Conservation (phyloP, 208 protist genomes). For the Leishmania martiniquensis region DNA sequence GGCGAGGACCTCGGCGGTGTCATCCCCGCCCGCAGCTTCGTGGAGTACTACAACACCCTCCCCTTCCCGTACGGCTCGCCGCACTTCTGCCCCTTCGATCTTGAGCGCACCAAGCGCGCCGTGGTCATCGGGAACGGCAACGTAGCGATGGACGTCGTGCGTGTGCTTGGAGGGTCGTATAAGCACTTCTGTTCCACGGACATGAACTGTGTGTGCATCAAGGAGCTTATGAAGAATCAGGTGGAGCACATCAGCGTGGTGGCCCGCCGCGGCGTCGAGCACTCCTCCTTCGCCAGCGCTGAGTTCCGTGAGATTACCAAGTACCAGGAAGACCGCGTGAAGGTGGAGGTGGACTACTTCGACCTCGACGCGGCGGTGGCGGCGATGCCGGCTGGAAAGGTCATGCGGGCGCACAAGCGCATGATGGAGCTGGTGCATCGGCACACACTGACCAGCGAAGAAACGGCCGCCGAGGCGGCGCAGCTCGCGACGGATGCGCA, state of each 20-base stretch:
- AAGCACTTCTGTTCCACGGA: constrained; percentile 90
- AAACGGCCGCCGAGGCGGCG: constrained; percentile 18
- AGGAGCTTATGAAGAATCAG: constrained; percentile 72
- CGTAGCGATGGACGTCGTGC: constrained; percentile 95
- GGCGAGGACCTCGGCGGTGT: constrained; percentile 88
- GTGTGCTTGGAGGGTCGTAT: constrained; percentile 80
- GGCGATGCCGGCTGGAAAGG: constrained; percentile 29
- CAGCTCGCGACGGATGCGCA: constrained; percentile 27
- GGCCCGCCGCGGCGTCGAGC: constrained; percentile 86
- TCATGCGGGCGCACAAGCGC: constrained; percentile 72
- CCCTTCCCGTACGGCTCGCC: constrained; percentile 86
- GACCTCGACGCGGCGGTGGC: constrained; percentile 46
- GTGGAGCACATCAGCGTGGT: constrained; percentile 84
- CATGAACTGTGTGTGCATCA: constrained; percentile 87
- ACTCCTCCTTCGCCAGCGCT: constrained; percentile 95
- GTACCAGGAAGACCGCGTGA: constrained; percentile 64
- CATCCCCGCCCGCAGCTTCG: constrained; percentile 88
- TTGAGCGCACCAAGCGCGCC: constrained; percentile 45
- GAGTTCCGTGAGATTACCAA: constrained; percentile 96
- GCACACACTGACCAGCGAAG: constrained; percentile 18
- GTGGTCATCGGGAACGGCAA: constrained; percentile 95
- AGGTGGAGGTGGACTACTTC: constrained; percentile 73
- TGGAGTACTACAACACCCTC: constrained; percentile 97
- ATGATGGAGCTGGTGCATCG: constrained; percentile 84
- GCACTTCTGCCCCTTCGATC: constrained; percentile 74